phyloP scores from a whole-genome alignment of 441 rosid species.

The Arabidopsis lyrata region DNA sequence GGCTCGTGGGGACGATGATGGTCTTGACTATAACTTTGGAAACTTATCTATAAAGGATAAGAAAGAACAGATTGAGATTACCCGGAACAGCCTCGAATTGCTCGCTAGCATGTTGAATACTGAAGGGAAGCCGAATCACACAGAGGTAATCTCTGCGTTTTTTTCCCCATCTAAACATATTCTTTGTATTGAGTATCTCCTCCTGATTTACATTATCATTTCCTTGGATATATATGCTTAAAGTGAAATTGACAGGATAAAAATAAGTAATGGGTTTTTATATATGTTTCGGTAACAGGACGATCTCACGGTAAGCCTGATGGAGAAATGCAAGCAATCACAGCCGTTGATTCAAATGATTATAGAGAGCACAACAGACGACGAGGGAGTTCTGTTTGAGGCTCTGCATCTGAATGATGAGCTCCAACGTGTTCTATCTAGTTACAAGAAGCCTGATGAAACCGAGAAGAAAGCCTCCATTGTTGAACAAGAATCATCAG shows the following conservation, averaged over 20 bases:
- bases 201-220: no score
- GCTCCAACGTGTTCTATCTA: constrained; percentile 63
- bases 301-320: constrained; percentile 66
- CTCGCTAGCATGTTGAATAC: constrained; percentile 73
- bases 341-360: constrained; percentile 72
- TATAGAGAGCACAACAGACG: constrained; percentile 76
- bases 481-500: constrained; percentile 42
- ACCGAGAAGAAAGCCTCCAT: constrained; percentile 36
- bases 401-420: constrained; percentile 84
- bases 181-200: no score
- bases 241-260: not conserved
- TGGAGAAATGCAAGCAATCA: constrained; percentile 82
- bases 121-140: constrained; percentile 60
- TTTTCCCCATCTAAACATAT: not conserved
- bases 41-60: constrained; percentile 61
- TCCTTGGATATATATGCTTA: no score
- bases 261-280: not conserved
- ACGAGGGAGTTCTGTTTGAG: constrained; percentile 81
- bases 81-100: constrained; percentile 81
- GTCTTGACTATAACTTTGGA: constrained; percentile 47
- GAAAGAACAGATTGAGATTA: constrained; percentile 65
- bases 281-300: constrained; percentile 57
- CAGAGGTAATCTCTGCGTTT: constrained; percentile 52
- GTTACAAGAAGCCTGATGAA: constrained; percentile 53
- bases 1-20: constrained; percentile 40